phyloP scores from a whole-genome alignment of 345 rosid species.

The Chamaenerion angustifolium region DNA sequence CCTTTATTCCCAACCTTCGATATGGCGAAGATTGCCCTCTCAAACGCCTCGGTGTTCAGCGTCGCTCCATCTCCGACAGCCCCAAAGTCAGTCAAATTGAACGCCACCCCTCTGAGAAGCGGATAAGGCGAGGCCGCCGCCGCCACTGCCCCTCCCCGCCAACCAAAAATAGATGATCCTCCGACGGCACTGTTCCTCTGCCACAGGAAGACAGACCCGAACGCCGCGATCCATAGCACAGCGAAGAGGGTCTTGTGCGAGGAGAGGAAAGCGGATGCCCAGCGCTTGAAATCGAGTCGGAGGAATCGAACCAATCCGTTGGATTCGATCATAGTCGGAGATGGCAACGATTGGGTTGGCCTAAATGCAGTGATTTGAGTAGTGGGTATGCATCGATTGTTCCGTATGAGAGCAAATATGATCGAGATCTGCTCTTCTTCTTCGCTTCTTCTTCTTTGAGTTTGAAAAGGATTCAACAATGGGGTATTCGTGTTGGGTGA shows the following conservation, averaged over 20 bases:
- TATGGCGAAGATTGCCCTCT: conserved; percentile 68
- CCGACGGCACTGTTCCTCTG: conserved; percentile 38
- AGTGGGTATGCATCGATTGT: not conserved
- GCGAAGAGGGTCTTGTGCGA: conserved; percentile 70
- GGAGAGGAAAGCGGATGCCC: conserved; percentile 37
- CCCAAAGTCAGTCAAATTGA: conserved; percentile 82
- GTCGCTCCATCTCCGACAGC: conserved; percentile 86
- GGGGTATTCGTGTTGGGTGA: too few relatives aligned
- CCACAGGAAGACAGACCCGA: conserved; percentile 69
- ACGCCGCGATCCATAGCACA: conserved; percentile 73
- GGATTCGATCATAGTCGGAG: conserved; percentile 39
- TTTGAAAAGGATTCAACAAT: too few relatives aligned
- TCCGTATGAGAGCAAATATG: not conserved
- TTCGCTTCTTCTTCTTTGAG: too few relatives aligned
- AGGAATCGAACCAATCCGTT: conserved; percentile 32
- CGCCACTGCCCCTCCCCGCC: conserved; percentile 16
- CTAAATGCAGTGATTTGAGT: not conserved
- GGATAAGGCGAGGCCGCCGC: conserved; percentile 32
- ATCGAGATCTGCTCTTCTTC: too few relatives aligned
- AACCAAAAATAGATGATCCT: conserved; percentile 17
- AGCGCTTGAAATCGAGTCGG: conserved; percentile 41
- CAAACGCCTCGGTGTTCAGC: conserved; percentile 73
- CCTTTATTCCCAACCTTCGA: conserved; percentile 59
- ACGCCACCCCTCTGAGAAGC: conserved; percentile 40
- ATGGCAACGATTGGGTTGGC: not conserved